Conservation (phyloP, 768 basidiomycete genomes). For the Pleurotus tuber-regium region DNA sequence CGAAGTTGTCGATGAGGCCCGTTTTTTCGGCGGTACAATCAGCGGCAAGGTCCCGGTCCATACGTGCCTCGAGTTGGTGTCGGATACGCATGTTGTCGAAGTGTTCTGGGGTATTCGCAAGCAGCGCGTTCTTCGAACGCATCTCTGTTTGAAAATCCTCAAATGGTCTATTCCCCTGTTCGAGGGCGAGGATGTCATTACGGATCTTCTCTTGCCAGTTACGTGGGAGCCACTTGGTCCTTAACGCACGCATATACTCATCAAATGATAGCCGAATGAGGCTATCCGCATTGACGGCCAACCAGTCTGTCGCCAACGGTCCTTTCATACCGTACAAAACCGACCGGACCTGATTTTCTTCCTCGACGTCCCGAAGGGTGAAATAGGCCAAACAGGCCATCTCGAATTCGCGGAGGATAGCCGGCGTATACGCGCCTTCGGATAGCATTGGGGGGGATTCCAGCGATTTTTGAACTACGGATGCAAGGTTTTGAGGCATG, state of each 20-base stretch:
- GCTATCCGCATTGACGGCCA: conserved; percentile 2
- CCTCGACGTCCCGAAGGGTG: neutral
- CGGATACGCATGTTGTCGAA: neutral
- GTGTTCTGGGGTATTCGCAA: conserved; percentile 8
- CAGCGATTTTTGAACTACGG: neutral
- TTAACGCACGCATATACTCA: conserved; percentile 14
- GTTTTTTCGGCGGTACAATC: neutral
- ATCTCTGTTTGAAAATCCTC: conserved; percentile 14
- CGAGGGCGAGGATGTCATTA: conserved; percentile 1
- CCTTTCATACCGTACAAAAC: neutral
- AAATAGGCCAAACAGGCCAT: conserved; percentile 4
- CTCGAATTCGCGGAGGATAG: conserved; percentile 4
- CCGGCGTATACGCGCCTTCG: conserved; percentile 11
- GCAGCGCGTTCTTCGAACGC: conserved; percentile 15
- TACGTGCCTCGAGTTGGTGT: neutral
- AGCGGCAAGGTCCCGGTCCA: neutral
- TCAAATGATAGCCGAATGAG: conserved; percentile 13
- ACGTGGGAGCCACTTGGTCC: conserved; percentile 10
- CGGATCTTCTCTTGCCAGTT: conserved; percentile 16
- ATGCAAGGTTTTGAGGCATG: neutral
- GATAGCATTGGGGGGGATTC: neutral
- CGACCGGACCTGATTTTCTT: neutral
- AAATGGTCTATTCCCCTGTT: conserved; percentile 6
- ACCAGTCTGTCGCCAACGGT: conserved; percentile 10
- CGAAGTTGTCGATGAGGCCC: neutral